Percentiles rank a stretch among this genome's conserved stretches.
Evolutionary conservation across 495 filamentous ascomycete species (phyloP).

Genomic region (Copromyces sp.): DNA sequence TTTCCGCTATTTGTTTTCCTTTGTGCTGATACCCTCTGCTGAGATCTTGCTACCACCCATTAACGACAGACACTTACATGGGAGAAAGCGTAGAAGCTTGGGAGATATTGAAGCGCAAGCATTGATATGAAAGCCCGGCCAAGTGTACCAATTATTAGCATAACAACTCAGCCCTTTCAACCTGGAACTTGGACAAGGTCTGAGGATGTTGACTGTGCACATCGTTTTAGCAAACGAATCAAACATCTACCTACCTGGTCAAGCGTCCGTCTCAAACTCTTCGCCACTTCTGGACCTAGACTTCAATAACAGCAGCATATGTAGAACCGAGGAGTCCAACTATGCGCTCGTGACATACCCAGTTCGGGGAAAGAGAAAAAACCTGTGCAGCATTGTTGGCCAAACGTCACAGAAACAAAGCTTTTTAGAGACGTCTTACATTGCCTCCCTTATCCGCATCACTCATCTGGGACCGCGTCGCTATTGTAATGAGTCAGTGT

Average conservation of each 20-base stretch:
- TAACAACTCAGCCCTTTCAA: not conserved
- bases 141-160: not conserved
- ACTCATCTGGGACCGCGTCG: not conserved
- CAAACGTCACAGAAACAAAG: not conserved
- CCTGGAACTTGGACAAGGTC: not conserved
- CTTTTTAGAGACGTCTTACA: not conserved
- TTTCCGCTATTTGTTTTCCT: not conserved
- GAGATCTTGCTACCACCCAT: not conserved
- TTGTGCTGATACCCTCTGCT: not conserved
- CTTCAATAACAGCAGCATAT: not conserved
- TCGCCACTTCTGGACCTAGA: not conserved
- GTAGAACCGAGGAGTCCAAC: not conserved
- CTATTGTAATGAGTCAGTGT: not conserved
- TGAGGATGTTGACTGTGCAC: not conserved
- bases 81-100: not conserved
- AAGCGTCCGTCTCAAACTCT: not conserved
- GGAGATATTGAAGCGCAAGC: not conserved
- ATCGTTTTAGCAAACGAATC: not conserved
- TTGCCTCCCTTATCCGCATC: not conserved
- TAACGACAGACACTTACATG: not conserved
- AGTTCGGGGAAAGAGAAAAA: not conserved
- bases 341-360: not conserved
- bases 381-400: not conserved
- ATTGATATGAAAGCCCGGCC: not conserved
- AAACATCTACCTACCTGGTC: not conserved